These are phyloP conservation scores for Centrapalus pauciflorus DNA, from an alignment of 129 eudicot species.

Conservation along the genomic window DNA sequence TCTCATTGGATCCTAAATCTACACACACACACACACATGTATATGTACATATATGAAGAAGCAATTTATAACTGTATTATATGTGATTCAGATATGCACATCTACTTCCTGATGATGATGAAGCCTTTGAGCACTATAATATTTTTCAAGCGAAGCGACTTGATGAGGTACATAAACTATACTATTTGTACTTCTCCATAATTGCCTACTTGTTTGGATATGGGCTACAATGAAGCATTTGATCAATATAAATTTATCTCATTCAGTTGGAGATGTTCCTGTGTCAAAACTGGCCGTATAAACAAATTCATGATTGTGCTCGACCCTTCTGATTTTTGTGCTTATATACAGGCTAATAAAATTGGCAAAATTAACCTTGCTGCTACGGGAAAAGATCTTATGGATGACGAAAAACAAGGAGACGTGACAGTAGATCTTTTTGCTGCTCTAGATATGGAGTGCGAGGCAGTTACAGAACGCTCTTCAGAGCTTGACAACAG, in stretches of 20 bases:
- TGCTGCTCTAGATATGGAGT: conserved; percentile 79
- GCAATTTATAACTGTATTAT: no score
- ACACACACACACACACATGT: no score
- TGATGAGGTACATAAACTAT: conserved; percentile 71
- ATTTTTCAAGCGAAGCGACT: conserved; percentile 75
- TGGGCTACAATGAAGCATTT: not conserved
- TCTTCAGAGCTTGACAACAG: conserved; percentile 79
- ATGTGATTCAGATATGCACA: conserved; percentile 69
- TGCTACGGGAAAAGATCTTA: conserved; percentile 98
- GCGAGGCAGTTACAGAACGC: conserved; percentile 71
- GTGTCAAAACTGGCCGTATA: conserved; percentile 8
- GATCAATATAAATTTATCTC: not conserved
- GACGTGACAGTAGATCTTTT: conserved; percentile 95
- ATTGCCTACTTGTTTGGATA: not conserved
- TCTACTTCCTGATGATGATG: conserved; percentile 90
- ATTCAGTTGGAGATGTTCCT: not conserved
- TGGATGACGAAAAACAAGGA: conserved; percentile 98
- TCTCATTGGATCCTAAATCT: no score
- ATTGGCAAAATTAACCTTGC: conserved; percentile 97
- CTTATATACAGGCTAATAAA: conserved; percentile 68
- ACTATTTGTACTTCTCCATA: not conserved
- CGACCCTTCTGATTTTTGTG: not conserved
- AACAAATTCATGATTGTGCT: not conserved
- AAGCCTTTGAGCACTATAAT: conserved; percentile 80
- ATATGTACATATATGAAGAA: no score